Evolutionary conservation across 108 stramenopile genomes (phyloP), one percentile per base, ranked within the genome.

Genomic region (Pseudonitzschia pungens): DNA sequence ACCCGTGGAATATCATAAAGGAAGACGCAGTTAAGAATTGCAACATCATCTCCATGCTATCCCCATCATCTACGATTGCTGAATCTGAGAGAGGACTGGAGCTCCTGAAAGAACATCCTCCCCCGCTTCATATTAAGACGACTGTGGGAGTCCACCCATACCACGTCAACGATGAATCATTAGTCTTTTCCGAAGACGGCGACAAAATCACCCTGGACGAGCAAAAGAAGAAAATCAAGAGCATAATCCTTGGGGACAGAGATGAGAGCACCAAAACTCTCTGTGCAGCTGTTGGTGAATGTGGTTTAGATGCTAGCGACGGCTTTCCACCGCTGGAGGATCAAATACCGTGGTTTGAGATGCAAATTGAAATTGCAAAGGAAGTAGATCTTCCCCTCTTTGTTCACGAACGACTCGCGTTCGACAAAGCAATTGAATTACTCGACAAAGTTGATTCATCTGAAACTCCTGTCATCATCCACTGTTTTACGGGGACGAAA

Each of bases 81-180:
- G 92, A 93, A 76, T 83, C 89, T 10, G 74, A 77, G 27, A 52
- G 41, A 10, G 72, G 77, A n/a, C 0, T 78, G 24, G 66, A 68
- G 5, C 42, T 51, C 6, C 11, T 78, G 53, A 27, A 48, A 24
- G 24, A 24, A 0, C 24, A 45, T 10, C 71, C 71, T 67, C 77
- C 77, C 32, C 77, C 77, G 2, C 27, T 78, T 26, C 48, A 55
- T 20, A 69, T 78, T 10, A 68, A 69, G 72, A 71, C 79, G 59
- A 87, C 88, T 1, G 88, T 88, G 1, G 92, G 92, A 11, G 87
- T 93, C 11, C 92, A 93, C 81, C 92, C 92, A 0, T 93, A 93
- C 65, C 86, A 87, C 77, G 77, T 85, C 22, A 69, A 71, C 21
- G 86, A 84, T 41, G 78, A 75, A 12, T 76, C 65, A 41, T 45